A percentile compares a stretch with the other conserved stretches of the same genome.
Conservation (phyloP, 2,329 filamentous ascomycete species). For the Diplodia seriata region DNA sequence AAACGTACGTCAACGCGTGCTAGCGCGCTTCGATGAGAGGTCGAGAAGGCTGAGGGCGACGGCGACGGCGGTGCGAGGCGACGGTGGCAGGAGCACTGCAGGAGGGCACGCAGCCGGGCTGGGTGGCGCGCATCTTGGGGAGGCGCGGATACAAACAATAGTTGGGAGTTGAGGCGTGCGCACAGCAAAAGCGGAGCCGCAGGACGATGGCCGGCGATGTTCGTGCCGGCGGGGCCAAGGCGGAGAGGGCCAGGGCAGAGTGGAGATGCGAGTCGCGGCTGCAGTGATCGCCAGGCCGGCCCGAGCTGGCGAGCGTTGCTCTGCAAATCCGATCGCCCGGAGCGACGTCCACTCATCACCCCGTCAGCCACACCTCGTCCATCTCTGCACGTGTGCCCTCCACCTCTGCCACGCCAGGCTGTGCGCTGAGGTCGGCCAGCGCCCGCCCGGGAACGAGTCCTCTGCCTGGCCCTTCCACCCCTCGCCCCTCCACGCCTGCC, state of each 20-base stretch:
- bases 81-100: neutral
- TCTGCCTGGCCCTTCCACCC: neutral
- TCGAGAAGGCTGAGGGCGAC: neutral
- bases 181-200: neutral
- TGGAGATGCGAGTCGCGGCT: slow-evolving; percentile 12
- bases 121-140: neutral
- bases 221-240: neutral
- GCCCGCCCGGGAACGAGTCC: neutral
- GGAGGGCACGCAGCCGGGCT: neutral
- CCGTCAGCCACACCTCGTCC: neutral
- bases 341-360: neutral
- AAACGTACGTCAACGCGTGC: neutral
- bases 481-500: neutral
- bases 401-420: neutral
- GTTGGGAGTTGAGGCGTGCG: neutral
- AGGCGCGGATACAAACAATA: too few relatives aligned
- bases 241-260: neutral
- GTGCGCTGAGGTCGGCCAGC: neutral
- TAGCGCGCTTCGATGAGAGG: neutral
- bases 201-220: slow-evolving; percentile 4
- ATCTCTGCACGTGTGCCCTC: neutral
- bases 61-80: too few relatives aligned
- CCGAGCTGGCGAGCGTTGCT: neutral
- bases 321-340: slow-evolving; percentile 7
- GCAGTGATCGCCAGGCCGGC: slow-evolving; percentile 7